Evolutionary conservation across 2,329 filamentous ascomycete genomes (phyloP).

Genomic region (Colletotrichum tropicale): DNA sequence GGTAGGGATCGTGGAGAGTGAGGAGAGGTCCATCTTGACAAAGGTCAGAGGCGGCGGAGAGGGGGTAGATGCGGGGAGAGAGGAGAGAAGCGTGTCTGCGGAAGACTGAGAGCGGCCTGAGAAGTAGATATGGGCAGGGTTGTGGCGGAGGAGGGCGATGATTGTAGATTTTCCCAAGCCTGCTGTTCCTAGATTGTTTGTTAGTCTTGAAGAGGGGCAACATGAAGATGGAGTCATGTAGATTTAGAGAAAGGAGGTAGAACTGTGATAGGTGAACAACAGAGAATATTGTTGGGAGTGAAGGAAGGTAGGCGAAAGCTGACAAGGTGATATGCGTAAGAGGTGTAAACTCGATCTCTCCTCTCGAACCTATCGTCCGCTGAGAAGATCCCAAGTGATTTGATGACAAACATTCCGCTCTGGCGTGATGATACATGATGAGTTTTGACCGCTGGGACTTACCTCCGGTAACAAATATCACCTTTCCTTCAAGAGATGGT

Average conservation of each 20-base stretch:
- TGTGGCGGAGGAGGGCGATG: conserved; percentile 33
- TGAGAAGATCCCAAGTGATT: too few species aligned
- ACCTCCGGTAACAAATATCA: conserved; percentile 58
- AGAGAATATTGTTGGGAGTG: fast-evolving
- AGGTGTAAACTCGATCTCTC: background rate
- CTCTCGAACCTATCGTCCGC: background rate
- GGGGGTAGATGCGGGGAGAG: conserved; percentile 11
- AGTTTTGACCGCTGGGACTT: too few species aligned
- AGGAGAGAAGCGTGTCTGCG: conserved; percentile 45
- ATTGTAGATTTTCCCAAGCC: conserved; percentile 14
- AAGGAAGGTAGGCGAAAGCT: background rate
- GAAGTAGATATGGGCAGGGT: conserved; percentile 58
- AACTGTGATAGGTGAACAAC: background rate
- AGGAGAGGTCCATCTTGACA: conserved; percentile 53
- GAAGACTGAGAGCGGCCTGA: conserved; percentile 51
- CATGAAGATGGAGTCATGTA: too few species aligned
- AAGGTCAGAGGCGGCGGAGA: conserved; percentile 27
- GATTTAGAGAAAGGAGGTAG: background rate
- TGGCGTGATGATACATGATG: too few species aligned
- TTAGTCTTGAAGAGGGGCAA: background rate
- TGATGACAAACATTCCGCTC: too few species aligned
- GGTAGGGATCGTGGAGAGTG: conserved; percentile 46
- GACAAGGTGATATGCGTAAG: fast-evolving
- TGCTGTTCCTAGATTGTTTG: conserved; percentile 5
- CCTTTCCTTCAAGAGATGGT: conserved; percentile 47